phyloP scores from a whole-genome alignment of 495 filamentous ascomycete species.

The Penicillium turbatum region DNA sequence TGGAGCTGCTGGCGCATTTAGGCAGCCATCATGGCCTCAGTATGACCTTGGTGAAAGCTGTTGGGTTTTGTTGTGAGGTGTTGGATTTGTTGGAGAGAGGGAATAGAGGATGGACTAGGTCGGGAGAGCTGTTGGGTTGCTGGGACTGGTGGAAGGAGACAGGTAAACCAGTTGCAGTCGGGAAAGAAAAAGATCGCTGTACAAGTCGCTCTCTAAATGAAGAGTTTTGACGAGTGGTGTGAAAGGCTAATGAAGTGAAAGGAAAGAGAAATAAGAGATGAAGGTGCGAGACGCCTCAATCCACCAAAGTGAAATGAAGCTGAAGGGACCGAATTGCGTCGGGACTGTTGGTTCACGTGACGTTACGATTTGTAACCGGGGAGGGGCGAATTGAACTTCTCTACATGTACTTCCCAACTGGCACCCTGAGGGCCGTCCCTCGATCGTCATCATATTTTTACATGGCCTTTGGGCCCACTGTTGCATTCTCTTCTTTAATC shows the following conservation, averaged over 20 bases:
- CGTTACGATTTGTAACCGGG: conserved; percentile 7
- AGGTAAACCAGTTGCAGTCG: background rate
- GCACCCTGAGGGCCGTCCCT: conserved; percentile 11
- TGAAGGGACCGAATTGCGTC: conserved; percentile 10
- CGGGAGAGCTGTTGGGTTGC: conserved; percentile 4
- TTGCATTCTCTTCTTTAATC: background rate
- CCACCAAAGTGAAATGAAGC: conserved; percentile 7
- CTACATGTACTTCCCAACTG: conserved; percentile 6
- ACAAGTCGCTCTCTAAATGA: background rate
- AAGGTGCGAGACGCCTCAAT: conserved; percentile 3
- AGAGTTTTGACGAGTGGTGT: background rate
- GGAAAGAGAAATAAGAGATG: background rate
- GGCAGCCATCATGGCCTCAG: conserved; percentile 36
- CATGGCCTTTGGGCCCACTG: background rate
- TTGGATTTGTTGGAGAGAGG: conserved; percentile 1
- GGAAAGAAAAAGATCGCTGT: background rate
- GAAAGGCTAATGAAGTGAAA: background rate
- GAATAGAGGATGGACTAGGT: background rate
- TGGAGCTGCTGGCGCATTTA: conserved; percentile 27
- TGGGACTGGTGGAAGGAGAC: conserved; percentile 6
- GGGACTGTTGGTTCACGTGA: conserved; percentile 6
- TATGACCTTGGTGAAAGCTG: background rate
- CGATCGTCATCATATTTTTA: conserved; percentile 2
- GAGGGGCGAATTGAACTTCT: conserved; percentile 3
- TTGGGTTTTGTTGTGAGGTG: too few species aligned